Base-by-base conservation (phyloP, 495 filamentous ascomycete species). In the Penicillium flavigenum region DNA sequence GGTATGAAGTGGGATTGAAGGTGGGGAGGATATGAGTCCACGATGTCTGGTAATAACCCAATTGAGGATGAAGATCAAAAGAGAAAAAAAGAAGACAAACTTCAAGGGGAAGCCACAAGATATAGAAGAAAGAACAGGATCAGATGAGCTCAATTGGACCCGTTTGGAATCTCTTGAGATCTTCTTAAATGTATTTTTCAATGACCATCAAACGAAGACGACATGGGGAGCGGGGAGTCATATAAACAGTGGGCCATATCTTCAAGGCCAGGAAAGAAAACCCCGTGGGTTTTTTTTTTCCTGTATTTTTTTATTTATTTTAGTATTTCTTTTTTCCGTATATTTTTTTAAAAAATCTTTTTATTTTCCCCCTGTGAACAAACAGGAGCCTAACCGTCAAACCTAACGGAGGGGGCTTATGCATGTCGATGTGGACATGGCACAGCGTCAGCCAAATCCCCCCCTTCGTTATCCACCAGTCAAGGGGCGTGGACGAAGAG, bases 201-300 rank as follows among this genome's bases (percentile, higher is more conserved):
- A 60, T 60, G 45, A 39, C 59, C 47, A 55, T 63, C 56, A 51
- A 64, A 69, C 59, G 54, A 59, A 39, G 54, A 66, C 54, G 57
- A 65, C 64, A 72, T 72, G 71, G 69, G 71, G 60, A 70, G 71
- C 69, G 71, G 73, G 72, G 72, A 72, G 62, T 70, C 67, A 69
- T 74, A 73, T 76, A 76, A 69, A 72, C 67, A 62, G 71, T 74
- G 73, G 70, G 63, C 69, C 71, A 71, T 69, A 60, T 64, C 59
- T 67, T 60, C 61, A 67, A 65, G 63, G 59, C 57, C 64, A 56
- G 36, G 32, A 34, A 31, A 38, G 62, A 63, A 62, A 58, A 61
- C 49, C 53, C 64, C 56, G 54, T 66, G 45, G 31, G 41, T 58
- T 54, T 61, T 54, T 54, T 36, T 54, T 31, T 50, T 32, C 54